Conservation (phyloP, 2,329 filamentous ascomycete species). For the Fusarium staphyleae region DNA sequence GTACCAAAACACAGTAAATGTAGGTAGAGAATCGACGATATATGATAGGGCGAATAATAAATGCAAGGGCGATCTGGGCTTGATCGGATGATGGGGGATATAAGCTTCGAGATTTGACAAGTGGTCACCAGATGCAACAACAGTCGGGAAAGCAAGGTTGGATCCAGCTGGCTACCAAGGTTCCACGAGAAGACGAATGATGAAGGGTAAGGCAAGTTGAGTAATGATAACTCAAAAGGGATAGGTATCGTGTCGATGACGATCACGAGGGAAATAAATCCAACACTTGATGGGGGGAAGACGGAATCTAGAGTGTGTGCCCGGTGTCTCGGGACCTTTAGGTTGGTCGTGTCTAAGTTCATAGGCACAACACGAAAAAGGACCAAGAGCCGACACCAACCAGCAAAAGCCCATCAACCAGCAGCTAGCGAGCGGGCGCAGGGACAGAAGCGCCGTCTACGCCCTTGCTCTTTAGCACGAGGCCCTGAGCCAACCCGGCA, state of each 20-base stretch:
- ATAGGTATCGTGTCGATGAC: slow-evolving; percentile 27
- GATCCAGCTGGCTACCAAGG: slow-evolving; percentile 5
- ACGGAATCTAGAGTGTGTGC: slow-evolving; percentile 9
- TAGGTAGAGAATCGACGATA: slow-evolving; percentile 9
- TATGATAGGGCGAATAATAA: slow-evolving; percentile 17
- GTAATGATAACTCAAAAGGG: slow-evolving; percentile 31
- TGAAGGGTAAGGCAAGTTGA: slow-evolving; percentile 11
- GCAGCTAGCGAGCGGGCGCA: slow-evolving; percentile 17
- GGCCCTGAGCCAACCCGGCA: slow-evolving; percentile 15
- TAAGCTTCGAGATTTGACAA: slow-evolving; percentile 33
- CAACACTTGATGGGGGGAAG: slow-evolving; percentile 26
- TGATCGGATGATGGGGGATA: slow-evolving; percentile 24
- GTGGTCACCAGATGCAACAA: slow-evolving; percentile 33
- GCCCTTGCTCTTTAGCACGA: slow-evolving; percentile 16
- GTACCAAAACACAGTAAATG: slow-evolving; percentile 11
- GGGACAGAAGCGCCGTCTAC: slow-evolving; percentile 17
- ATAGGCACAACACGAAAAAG: slow-evolving; percentile 14
- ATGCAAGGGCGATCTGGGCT: slow-evolving; percentile 8
- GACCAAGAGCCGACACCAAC: background rate
- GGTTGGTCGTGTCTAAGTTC: too few species aligned
- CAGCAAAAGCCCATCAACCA: slow-evolving; percentile 1
- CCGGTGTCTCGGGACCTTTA: slow-evolving; percentile 26
- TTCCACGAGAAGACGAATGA: slow-evolving; percentile 19
- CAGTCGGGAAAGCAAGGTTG: slow-evolving; percentile 14
- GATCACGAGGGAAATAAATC: slow-evolving; percentile 31